Evolutionary conservation across 192 early-diverging fungal species (phyloP).

Genomic region (Linnemannia zychae): DNA sequence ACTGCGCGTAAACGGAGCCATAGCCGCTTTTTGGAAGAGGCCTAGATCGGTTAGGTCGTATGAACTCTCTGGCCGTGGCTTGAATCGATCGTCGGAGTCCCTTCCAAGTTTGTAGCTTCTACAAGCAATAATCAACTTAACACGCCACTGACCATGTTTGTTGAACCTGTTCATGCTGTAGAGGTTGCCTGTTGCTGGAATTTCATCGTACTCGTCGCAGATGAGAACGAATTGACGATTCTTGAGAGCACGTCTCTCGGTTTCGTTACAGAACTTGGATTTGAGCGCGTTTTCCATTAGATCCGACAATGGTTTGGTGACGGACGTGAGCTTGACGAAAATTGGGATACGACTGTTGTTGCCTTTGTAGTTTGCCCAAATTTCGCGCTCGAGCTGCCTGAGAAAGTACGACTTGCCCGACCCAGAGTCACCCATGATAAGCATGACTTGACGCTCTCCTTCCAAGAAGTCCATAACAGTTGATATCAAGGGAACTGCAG

Average conservation of each 20-base stretch:
- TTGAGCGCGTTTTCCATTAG: too few species aligned
- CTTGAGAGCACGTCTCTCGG: not conserved
- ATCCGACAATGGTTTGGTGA: too few species aligned
- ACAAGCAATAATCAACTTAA: not conserved
- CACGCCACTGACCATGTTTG: not conserved
- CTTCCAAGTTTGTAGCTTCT: not conserved
- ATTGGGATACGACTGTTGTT: not conserved
- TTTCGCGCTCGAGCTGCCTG: not conserved
- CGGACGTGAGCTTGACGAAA: not conserved
- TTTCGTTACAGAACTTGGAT: not conserved
- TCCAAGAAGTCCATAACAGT: not conserved
- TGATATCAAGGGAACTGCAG: not conserved
- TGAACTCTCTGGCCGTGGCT: not conserved
- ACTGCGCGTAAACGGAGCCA: not conserved
- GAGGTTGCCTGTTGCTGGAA: not conserved
- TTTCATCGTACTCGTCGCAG: not conserved
- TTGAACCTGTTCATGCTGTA: not conserved
- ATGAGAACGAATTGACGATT: not conserved
- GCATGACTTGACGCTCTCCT: not conserved
- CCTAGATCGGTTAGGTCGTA: not conserved
- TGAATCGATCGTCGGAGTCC: not conserved
- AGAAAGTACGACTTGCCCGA: not conserved
- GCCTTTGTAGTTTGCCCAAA: not conserved
- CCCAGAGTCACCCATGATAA: not conserved
- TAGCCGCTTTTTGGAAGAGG: not conserved